Conservation (phyloP, 1,284 basidiomycete genomes). For the Moesziomyces parantarcticus region DNA sequence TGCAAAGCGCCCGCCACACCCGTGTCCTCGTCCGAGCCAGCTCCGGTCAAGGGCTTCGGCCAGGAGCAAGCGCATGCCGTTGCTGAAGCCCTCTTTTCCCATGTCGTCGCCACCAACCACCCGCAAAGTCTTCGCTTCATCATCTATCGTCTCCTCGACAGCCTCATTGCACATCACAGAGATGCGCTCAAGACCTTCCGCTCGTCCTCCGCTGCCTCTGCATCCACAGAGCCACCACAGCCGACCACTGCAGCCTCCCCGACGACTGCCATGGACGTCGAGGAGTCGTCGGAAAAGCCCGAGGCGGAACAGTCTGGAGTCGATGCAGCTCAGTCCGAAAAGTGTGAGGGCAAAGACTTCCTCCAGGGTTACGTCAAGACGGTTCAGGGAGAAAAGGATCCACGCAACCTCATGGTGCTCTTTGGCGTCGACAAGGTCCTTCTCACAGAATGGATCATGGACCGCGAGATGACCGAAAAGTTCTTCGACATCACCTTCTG, state of each 20-base stretch:
- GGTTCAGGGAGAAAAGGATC: slow-evolving; percentile 96
- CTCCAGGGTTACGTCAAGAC: slow-evolving; percentile 80
- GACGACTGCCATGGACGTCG: slow-evolving; percentile 20
- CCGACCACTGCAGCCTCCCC: not conserved
- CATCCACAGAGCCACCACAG: slow-evolving; percentile 1
- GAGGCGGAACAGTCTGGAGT: slow-evolving; percentile 1
- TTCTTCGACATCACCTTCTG: slow-evolving; percentile 96
- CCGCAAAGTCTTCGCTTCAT: slow-evolving; percentile 84
- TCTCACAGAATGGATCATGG: slow-evolving; percentile 85
- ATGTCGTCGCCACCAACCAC: slow-evolving; percentile 83
- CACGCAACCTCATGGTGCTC: slow-evolving; percentile 88
- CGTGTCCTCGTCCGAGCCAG: slow-evolving; percentile 2
- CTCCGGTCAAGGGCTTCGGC: slow-evolving; percentile 74
- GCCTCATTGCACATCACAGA: slow-evolving; percentile 79
- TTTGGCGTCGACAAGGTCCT: slow-evolving; percentile 88
- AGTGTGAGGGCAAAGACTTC: slow-evolving; percentile 74
- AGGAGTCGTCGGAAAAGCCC: slow-evolving; percentile 5
- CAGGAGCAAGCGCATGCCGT: slow-evolving; percentile 78
- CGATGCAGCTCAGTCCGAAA: slow-evolving; percentile 15
- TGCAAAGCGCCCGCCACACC: slow-evolving; percentile 23
- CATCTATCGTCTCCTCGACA: slow-evolving; percentile 85
- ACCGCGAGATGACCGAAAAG: slow-evolving; percentile 75
- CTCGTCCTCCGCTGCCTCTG: slow-evolving; percentile 1
- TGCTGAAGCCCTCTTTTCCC: slow-evolving; percentile 76
- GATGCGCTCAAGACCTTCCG: slow-evolving; percentile 44